Percentiles rank a stretch among this genome's conserved stretches.
phyloP scores from a whole-genome alignment of 2,329 filamentous ascomycete species.

The Aurifilum marmelostoma region DNA sequence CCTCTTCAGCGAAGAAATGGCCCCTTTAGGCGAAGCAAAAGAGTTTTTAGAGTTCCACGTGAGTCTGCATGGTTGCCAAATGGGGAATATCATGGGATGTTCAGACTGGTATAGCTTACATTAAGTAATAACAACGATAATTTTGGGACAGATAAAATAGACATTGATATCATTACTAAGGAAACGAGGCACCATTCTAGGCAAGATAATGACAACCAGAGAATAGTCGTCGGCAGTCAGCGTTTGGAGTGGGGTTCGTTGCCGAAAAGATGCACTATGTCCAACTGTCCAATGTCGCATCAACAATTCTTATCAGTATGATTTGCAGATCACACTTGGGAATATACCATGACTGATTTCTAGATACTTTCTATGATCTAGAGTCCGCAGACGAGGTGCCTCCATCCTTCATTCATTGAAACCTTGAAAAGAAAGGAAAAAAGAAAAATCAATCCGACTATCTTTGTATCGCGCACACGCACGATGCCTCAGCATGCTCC shows the following conservation, averaged over 20 bases:
- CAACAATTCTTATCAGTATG: neutral
- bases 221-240: too few relatives aligned
- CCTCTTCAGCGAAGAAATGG: too few relatives aligned
- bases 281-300: neutral
- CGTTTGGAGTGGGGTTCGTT: neutral
- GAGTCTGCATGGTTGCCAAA: too few relatives aligned
- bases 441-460: neutral
- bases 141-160: too few relatives aligned
- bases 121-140: too few relatives aligned
- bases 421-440: neutral
- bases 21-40: too few relatives aligned
- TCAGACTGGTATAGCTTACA: too few relatives aligned
- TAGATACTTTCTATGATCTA: neutral
- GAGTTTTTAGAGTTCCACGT: too few relatives aligned
- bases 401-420: neutral
- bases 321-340: neutral
- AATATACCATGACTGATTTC: neutral
- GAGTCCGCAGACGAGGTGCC: neutral
- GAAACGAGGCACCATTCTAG: too few relatives aligned
- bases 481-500: neutral
- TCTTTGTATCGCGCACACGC: neutral
- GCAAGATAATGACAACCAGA: too few relatives aligned
- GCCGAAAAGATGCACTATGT: conserved; percentile 5
- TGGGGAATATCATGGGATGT: too few relatives aligned
- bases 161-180: too few relatives aligned